Evolutionary conservation across 2,329 filamentous ascomycete genomes (phyloP).

Genomic region (Calonectria pauciramosa): DNA sequence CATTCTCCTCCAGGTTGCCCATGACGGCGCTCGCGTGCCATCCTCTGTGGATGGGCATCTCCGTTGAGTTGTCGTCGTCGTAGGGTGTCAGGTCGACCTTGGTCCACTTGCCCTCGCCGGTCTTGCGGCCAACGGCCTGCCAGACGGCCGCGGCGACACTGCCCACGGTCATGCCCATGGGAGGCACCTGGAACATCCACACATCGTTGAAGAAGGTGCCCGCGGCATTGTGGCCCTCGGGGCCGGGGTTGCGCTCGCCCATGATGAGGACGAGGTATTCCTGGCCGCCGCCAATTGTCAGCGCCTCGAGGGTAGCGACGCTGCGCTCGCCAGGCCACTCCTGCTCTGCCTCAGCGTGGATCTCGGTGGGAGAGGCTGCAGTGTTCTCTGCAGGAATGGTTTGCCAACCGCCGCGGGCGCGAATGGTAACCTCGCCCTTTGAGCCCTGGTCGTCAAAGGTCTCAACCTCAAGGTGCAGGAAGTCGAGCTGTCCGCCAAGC

Average conservation of each 20-base stretch:
- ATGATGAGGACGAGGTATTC: constrained; percentile 75
- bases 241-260: constrained; percentile 67
- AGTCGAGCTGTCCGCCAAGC: constrained; percentile 79
- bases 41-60: constrained; percentile 66
- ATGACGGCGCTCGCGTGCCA: constrained; percentile 71
- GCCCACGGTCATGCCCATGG: constrained; percentile 66
- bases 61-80: constrained; percentile 65
- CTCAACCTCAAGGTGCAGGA: constrained; percentile 70
- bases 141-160: constrained; percentile 69
- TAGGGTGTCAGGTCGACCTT: constrained; percentile 61
- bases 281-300: constrained; percentile 70
- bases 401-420: constrained; percentile 68
- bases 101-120: constrained; percentile 72
- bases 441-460: constrained; percentile 65
- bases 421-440: constrained; percentile 64
- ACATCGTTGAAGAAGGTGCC: constrained; percentile 71
- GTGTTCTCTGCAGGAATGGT: constrained; percentile 58
- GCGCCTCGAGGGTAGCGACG: constrained; percentile 66
- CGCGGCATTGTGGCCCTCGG: constrained; percentile 63
- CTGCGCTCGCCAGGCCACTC: constrained; percentile 67
- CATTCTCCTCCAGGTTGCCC: constrained; percentile 71
- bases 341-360: constrained; percentile 51
- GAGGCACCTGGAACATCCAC: constrained; percentile 74
- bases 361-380: constrained; percentile 52
- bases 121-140: constrained; percentile 65